Evolutionary conservation across 2,329 filamentous ascomycete genomes (phyloP).

Genomic region (Cephalotrichum gorgonifer): DNA sequence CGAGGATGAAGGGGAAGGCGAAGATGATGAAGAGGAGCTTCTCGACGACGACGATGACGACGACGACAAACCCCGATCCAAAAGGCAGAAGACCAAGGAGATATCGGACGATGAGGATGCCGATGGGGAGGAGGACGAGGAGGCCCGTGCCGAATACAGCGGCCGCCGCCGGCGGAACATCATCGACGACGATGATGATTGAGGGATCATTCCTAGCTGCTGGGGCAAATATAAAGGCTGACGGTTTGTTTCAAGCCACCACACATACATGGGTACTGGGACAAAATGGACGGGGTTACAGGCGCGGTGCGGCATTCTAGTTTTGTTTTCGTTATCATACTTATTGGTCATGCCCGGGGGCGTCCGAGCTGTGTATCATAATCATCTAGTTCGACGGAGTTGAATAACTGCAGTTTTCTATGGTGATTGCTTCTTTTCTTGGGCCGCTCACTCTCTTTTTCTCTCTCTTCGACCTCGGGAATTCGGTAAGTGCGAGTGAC

Average conservation of each 20-base stretch:
- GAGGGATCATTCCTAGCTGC: not conserved
- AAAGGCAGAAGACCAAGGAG: conserved; percentile 30
- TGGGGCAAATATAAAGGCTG: not conserved
- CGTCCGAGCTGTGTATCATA: not conserved
- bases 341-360: not conserved
- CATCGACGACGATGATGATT: conserved; percentile 51
- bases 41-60: conserved; percentile 42
- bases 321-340: not conserved
- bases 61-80: conserved; percentile 22
- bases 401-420: too few species aligned
- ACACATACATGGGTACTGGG: not conserved
- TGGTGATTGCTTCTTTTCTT: too few species aligned
- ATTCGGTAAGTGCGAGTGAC: too few species aligned
- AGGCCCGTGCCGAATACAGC: conserved; percentile 20
- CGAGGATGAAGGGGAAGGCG: conserved; percentile 55
- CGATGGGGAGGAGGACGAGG: conserved; percentile 41
- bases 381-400: not conserved
- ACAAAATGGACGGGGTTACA: not conserved
- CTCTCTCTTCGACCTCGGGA: too few species aligned
- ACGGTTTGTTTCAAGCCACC: not conserved
- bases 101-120: conserved; percentile 43
- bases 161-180: conserved; percentile 43
- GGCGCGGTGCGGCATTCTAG: not conserved
- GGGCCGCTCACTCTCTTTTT: too few species aligned
- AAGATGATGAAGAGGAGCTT: conserved; percentile 52